phyloP scores from a whole-genome alignment of 129 eudicot genomes.

The Pittosporum tobira region DNA sequence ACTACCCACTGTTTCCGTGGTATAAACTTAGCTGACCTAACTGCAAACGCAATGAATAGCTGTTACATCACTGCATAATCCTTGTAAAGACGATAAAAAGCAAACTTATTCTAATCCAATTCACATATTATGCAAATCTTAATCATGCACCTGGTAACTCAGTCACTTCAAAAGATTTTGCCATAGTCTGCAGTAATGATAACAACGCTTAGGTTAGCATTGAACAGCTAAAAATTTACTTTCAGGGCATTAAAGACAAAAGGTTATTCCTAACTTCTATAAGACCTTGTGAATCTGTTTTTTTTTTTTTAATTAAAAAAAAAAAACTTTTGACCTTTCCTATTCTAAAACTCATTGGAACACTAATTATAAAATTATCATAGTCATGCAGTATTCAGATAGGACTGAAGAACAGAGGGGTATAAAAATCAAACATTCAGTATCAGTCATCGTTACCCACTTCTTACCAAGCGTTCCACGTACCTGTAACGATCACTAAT shows the following conservation, averaged over 20 bases:
- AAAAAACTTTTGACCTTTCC: too few species aligned
- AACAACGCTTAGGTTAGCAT: constrained; percentile 13
- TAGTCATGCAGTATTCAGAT: neutral
- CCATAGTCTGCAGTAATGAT: constrained; percentile 63
- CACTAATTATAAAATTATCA: too few species aligned
- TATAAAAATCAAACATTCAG: too few species aligned
- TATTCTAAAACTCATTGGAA: neutral
- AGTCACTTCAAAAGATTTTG: constrained; percentile 84
- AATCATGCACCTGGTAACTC: constrained; percentile 75
- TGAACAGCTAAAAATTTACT: neutral
- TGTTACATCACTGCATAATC: constrained; percentile 2
- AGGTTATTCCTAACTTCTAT: neutral
- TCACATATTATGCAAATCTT: constrained; percentile 15
- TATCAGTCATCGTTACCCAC: too few species aligned
- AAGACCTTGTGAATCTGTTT: neutral
- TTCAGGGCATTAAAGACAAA: neutral
- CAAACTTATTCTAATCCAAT: neutral
- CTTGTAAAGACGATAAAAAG: constrained; percentile 1
- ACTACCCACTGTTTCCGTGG: constrained; percentile 98
- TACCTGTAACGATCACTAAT: too few species aligned
- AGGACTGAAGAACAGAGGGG: too few species aligned
- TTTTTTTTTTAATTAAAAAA: too few species aligned
- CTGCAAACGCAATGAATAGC: constrained; percentile 36
- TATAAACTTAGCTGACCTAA: constrained; percentile 87
- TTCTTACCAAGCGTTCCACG: too few species aligned